phyloP scores from a whole-genome alignment of 129 eudicot species.

The Centrapalus pauciflorus region DNA sequence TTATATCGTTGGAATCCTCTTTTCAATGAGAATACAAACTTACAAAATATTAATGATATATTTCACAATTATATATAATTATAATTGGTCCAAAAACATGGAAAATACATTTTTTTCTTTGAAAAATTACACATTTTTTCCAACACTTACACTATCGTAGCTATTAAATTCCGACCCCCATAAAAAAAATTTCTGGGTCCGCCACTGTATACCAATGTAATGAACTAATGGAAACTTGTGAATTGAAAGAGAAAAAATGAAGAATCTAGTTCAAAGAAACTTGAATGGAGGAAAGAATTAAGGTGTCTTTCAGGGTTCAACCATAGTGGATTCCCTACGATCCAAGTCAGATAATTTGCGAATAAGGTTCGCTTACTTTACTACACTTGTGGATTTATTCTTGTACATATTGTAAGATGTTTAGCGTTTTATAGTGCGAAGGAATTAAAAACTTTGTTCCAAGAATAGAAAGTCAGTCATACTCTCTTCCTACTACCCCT shows the following conservation, averaged over 20 bases:
- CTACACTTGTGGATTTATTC: slow-evolving; percentile 58
- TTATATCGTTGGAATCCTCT: too few relatives aligned
- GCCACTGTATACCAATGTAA: too few relatives aligned
- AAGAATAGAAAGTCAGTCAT: slow-evolving; percentile 46
- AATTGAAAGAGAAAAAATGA: slow-evolving; percentile 1
- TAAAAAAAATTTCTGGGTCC: too few relatives aligned
- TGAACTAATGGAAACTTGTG: background rate
- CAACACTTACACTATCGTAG: too few relatives aligned
- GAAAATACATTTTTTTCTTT: too few relatives aligned
- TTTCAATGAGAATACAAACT: too few relatives aligned
- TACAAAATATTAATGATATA: too few relatives aligned
- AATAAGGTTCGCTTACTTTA: slow-evolving; percentile 65
- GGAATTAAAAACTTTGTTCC: slow-evolving; percentile 29
- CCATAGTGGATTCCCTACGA: slow-evolving; percentile 48
- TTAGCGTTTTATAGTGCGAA: slow-evolving; percentile 36
- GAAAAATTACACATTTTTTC: too few relatives aligned
- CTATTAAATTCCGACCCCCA: too few relatives aligned
- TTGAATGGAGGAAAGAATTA: slow-evolving; percentile 21
- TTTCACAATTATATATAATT: too few relatives aligned
- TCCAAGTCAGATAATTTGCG: slow-evolving; percentile 44
- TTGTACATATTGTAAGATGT: slow-evolving; percentile 57
- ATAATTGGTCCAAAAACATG: too few relatives aligned
- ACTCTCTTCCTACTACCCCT: slow-evolving; percentile 18
- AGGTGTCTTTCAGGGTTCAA: slow-evolving; percentile 28
- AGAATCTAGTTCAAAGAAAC: slow-evolving; percentile 22